Evolutionary conservation across 1,284 basidiomycete species (phyloP).

Genomic region (Ganoderma meredithae): DNA sequence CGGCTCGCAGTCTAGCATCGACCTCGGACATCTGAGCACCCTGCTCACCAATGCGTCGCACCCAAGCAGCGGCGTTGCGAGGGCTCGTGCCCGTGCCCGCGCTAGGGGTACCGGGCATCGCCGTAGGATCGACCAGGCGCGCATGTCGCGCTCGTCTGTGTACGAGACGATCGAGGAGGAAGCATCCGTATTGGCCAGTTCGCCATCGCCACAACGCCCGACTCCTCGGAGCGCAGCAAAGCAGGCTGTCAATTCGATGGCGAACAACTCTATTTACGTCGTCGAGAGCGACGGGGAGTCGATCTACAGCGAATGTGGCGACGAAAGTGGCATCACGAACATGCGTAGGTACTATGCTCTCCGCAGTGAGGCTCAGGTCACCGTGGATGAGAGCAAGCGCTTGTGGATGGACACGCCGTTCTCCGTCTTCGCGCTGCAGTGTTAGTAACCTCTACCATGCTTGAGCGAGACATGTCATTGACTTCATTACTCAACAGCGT

Average conservation of each 20-base stretch:
- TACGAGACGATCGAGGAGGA: conserved; percentile 86
- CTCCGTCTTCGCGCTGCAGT: conserved; percentile 73
- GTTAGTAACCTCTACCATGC: conserved; percentile 51
- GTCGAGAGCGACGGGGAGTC: conserved; percentile 64
- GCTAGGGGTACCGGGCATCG: conserved; percentile 72
- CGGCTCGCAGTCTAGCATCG: conserved; percentile 78
- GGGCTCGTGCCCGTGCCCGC: conserved; percentile 45
- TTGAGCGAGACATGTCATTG: background rate
- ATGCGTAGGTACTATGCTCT: conserved; percentile 74
- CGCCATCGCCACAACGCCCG: conserved; percentile 44
- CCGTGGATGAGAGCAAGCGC: conserved; percentile 70
- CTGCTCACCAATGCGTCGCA: conserved; percentile 58
- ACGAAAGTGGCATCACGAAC: conserved; percentile 66
- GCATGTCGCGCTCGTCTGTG: conserved; percentile 69
- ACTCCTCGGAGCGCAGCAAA: conserved; percentile 30
- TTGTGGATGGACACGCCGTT: conserved; percentile 77
- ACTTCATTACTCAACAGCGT: conserved; percentile 54
- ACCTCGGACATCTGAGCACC: conserved; percentile 64
- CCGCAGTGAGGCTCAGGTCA: conserved; percentile 69
- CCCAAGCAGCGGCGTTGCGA: conserved; percentile 45
- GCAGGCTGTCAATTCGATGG: conserved; percentile 13
- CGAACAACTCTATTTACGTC: conserved; percentile 56
- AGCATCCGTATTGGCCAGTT: conserved; percentile 45
- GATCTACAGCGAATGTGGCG: conserved; percentile 63
- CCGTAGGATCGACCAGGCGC: conserved; percentile 68